Percentiles rank a stretch among this genome's conserved stretches.
Conservation (phyloP, 208 protist genomes). For the Trypanosoma avium region DNA sequence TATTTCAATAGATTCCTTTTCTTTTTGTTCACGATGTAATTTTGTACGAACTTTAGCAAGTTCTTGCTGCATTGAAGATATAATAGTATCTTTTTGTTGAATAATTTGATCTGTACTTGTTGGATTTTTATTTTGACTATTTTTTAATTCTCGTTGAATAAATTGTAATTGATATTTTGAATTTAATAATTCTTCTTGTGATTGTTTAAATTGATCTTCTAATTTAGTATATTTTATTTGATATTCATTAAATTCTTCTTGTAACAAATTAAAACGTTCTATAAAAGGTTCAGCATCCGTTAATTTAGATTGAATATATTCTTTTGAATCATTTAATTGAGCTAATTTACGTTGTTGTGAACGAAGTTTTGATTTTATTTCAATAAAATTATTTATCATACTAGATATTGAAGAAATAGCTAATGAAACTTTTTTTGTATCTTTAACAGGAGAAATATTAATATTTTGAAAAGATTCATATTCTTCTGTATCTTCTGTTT, state of each 20-base stretch:
- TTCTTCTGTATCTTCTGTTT: background rate
- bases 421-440: constrained; percentile 31
- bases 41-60: constrained; percentile 56
- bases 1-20: constrained; percentile 36
- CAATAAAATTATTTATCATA: constrained; percentile 45
- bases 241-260: background rate
- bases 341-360: constrained; percentile 35
- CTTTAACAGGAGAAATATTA: constrained; percentile 49
- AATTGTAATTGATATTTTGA: constrained; percentile 16
- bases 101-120: constrained; percentile 12
- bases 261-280: background rate
- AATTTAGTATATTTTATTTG: background rate
- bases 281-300: constrained; percentile 1
- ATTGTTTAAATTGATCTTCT: background rate
- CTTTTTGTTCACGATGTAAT: constrained; percentile 38
- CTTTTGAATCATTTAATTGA: constrained; percentile 23
- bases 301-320: background rate
- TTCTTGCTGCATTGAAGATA: constrained; percentile 60
- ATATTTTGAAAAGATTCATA: constrained; percentile 4
- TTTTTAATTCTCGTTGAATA: constrained; percentile 30
- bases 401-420: constrained; percentile 48
- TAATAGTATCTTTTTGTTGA: constrained; percentile 34
- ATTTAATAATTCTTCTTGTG: constrained; percentile 14
- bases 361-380: constrained; percentile 42
- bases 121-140: constrained; percentile 16